These are phyloP conservation scores for Pseudonitzschia pungens DNA, from an alignment of 108 stramenopile species.

Conservation along the genomic window DNA sequence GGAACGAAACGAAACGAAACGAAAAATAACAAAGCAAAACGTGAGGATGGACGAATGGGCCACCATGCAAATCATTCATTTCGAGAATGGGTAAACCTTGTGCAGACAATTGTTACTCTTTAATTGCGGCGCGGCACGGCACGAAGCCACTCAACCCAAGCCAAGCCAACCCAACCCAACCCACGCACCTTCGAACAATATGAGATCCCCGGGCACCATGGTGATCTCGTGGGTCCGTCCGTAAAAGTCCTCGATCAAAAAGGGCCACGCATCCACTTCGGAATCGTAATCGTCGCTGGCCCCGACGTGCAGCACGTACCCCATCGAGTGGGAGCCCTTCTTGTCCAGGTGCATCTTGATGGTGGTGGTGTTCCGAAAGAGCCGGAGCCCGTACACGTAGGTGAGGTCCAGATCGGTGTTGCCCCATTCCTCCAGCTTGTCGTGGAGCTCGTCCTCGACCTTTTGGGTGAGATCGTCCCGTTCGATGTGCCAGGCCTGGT, in stretches of 20 bases:
- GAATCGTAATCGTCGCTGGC: constrained; percentile 40
- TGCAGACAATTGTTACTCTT: no score
- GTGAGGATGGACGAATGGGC: no score
- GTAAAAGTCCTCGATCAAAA: constrained; percentile 50
- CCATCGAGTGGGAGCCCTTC: constrained; percentile 48
- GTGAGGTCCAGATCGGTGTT: constrained; percentile 31
- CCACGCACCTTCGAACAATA: constrained; percentile 56
- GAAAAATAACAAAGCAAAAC: no score
- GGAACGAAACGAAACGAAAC: no score
- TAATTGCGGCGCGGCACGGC: no score
- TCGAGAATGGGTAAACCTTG: no score
- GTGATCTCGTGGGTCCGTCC: constrained; percentile 39
- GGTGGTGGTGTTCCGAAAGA: constrained; percentile 52
- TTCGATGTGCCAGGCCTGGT: constrained; percentile 21
- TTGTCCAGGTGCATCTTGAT: constrained; percentile 66
- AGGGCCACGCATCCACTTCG: constrained; percentile 44
- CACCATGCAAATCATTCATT: no score
- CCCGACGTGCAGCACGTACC: constrained; percentile 54
- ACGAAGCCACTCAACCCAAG: no score
- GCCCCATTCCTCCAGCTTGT: constrained; percentile 39
- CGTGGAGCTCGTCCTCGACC: constrained; percentile 15
- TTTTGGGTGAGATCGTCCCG: constrained; percentile 28
- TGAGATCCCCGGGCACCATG: constrained; percentile 54
- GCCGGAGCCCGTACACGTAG: constrained; percentile 49
- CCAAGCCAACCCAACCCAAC: no score